Conservation (phyloP, 169 alveolate genomes). For the Babesia bovis region DNA sequence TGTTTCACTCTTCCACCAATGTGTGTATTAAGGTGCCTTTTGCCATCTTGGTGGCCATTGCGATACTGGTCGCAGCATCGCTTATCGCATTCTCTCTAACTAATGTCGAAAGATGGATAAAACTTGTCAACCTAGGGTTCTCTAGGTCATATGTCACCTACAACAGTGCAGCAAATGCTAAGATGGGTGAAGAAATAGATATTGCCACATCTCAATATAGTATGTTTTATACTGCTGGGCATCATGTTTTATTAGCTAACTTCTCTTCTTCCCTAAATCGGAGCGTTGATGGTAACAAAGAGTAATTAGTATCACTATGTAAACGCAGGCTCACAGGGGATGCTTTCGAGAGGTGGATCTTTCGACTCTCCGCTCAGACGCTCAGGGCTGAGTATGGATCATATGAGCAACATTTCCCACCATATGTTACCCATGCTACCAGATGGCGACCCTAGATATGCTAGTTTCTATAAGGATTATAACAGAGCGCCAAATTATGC, state of each 20-base stretch:
- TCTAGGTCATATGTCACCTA: background rate
- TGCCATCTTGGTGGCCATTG: conserved; percentile 43
- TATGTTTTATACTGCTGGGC: background rate
- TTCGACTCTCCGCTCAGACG: background rate
- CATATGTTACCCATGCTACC: conserved; percentile 2
- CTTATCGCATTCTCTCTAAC: conserved; percentile 37
- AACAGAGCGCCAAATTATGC: background rate
- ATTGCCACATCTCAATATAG: background rate
- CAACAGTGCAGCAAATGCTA: background rate
- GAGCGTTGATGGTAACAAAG: background rate
- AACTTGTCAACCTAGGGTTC: background rate
- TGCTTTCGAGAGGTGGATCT: background rate
- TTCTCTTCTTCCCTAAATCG: background rate
- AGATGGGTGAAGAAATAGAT: background rate
- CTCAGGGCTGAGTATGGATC: conserved; percentile 5
- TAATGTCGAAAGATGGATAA: conserved; percentile 22
- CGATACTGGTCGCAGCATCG: conserved; percentile 30
- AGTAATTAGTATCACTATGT: background rate
- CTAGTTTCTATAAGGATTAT: conserved; percentile 13
- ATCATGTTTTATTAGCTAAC: background rate
- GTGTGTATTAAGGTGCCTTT: conserved; percentile 45
- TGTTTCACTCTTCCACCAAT: conserved; percentile 40
- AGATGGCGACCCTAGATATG: conserved; percentile 2
- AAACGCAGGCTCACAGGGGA: background rate
- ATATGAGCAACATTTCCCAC: conserved; percentile 1